Evolutionary conservation across 2,329 filamentous ascomycete genomes (phyloP).

Genomic region (Colletotrichum sp.): DNA sequence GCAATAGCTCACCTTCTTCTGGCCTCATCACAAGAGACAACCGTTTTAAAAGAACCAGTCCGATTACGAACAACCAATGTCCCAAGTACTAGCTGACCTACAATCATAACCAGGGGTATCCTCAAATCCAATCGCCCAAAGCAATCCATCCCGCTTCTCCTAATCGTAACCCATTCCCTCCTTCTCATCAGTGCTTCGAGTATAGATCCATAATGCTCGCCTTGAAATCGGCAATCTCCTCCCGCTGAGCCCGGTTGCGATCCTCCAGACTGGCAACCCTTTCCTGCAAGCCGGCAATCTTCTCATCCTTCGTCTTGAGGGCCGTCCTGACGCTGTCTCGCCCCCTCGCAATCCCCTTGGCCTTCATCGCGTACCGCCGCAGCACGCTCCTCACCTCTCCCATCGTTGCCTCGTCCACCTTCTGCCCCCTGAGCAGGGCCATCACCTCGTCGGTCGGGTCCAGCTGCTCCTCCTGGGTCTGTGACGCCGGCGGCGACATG

Average conservation of each 20-base stretch:
- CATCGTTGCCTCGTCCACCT: conserved; percentile 41
- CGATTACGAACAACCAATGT: neutral
- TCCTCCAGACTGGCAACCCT: conserved; percentile 45
- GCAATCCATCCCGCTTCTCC: neutral
- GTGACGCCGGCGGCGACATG: neutral
- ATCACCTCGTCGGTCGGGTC: conserved; percentile 54
- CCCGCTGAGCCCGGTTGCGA: conserved; percentile 32
- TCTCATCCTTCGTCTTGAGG: conserved; percentile 65
- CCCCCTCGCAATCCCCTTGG: conserved; percentile 66
- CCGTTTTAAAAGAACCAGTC: neutral
- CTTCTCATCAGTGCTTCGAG: conserved; percentile 19
- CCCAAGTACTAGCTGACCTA: neutral
- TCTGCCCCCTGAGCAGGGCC: conserved; percentile 48
- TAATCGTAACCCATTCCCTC: neutral
- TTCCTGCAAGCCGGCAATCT: conserved; percentile 40
- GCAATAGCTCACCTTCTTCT: neutral
- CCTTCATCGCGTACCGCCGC: conserved; percentile 59
- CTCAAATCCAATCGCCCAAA: neutral
- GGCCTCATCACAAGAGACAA: neutral
- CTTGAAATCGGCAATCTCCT: conserved; percentile 41
- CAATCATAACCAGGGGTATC: neutral
- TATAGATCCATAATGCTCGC: conserved; percentile 39
- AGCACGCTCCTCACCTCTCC: conserved; percentile 49
- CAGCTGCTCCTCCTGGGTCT: conserved; percentile 25
- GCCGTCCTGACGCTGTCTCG: conserved; percentile 69